These are phyloP conservation scores for Neohortaea acidophila DNA, from an alignment of 495 filamentous ascomycete genomes.

Conservation along the genomic window DNA sequence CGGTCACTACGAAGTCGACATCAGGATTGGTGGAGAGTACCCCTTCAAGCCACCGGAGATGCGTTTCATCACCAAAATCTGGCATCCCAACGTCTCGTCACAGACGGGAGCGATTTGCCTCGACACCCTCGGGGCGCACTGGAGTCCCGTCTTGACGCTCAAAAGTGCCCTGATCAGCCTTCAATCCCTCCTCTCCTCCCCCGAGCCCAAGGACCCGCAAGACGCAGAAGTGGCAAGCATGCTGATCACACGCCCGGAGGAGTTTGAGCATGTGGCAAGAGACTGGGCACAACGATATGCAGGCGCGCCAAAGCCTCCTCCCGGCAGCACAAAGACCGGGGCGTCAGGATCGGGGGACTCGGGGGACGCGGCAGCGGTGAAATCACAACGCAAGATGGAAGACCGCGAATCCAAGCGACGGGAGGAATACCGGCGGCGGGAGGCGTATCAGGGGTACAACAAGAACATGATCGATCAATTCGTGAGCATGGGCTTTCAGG, in stretches of 20 bases:
- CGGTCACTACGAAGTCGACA: conserved; percentile 68
- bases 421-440: conserved; percentile 33
- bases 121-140: conserved; percentile 75
- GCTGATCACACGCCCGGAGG: conserved; percentile 62
- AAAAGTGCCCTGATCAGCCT: conserved; percentile 88
- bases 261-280: conserved; percentile 68
- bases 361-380: conserved; percentile 29
- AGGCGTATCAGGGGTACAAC: conserved; percentile 64
- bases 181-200: conserved; percentile 80
- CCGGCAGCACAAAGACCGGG: conserved; percentile 11
- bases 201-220: conserved; percentile 92
- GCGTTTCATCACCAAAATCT: conserved; percentile 89
- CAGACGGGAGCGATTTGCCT: conserved; percentile 96
- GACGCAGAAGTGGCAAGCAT: conserved; percentile 91
- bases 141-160: conserved; percentile 91
- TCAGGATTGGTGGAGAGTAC: conserved; percentile 76
- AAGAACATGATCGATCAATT: conserved; percentile 79
- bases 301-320: conserved; percentile 42
- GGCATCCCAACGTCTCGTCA: conserved; percentile 95
- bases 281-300: conserved; percentile 84
- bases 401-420: conserved; percentile 33
- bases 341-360: conserved; percentile 10
- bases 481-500: conserved; percentile 81
- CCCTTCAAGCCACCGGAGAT: conserved; percentile 86
- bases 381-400: conserved; percentile 27